Base-by-base conservation (phyloP, 208 protist genomes). In the Trypanosoma mega region DNA sequence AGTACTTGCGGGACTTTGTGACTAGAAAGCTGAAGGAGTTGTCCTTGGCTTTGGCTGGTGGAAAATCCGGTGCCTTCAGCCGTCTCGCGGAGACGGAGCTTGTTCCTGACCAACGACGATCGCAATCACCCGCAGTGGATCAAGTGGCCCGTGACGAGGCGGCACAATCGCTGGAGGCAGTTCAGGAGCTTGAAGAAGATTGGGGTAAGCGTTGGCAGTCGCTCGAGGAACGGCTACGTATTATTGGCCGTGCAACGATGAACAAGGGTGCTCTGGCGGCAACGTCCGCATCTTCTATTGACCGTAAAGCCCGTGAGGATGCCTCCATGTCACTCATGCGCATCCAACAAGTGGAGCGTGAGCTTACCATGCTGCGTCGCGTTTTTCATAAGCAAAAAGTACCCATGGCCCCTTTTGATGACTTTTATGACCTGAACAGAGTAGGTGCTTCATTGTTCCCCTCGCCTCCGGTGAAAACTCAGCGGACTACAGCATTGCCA, bases 261-360 rank as follows among this genome's bases (percentile, higher is more conserved):
- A 81, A 83, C 61, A 76, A 75, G 39, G 61, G 59, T 16, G 46
- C 53, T 18, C 6, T 63, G 9, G 29, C 49, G 20, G 2, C 36
- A 2, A 36, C 45, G 30, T 45, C 50, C 41, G 51, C 49, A 37
- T 44, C 56, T 31, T 67, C 80, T 21, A 78, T 90, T 50, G 88
- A 94, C 55, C 76, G 88, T 59, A 94, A 92, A 67, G 85, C 85
- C 0, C 84, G 88, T 44, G 85, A 94, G 68, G 88, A 94, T 66
- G 82, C 82, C 27, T 81, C 88, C 34, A 47, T 87, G 44, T 92
- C 85, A 12, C 74, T 92, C 9, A 92, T 92, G 88, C 76, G 88
- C 9, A 70, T 91, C 26, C 84, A 92, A 76, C 74, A 89, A 54
- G 34, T 94, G 52, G 82, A 92, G 63, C 74, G 72, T n/a, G 88